Evolutionary conservation across 2,329 filamentous ascomycete species (phyloP), one percentile per base, ranked within the genome.

Genomic region (Fusarium equiseti): DNA sequence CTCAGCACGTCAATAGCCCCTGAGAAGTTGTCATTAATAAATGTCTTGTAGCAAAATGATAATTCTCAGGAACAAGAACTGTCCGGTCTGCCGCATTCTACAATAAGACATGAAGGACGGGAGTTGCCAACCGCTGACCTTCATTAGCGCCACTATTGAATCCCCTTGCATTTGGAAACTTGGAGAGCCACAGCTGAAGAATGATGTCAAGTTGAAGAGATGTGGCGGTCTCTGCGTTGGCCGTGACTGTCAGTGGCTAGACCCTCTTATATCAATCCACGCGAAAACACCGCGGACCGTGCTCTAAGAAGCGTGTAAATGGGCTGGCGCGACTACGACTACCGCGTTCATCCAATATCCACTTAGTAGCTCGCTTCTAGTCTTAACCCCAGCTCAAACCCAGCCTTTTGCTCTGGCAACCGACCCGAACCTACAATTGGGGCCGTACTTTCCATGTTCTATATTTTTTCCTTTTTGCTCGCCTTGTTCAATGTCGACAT

Each of bases 381-480:
- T 52, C 50, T 52, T 35, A 75, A 63, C 74, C 74, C 74, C 74
- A 63, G 71, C 50, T 52, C 35, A 75, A 64, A 73, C 74, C 74
- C 74, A 63, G 71, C 64, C 70, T 68, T 70, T 73, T 74, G 57
- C 59, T 61, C 63, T 50, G 55, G 54, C 66, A 59, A 66, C 56
- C 56, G 67, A 63, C 59, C 59, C 53, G 49, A 60, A 58, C 63
- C 59, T 64, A 38, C 49, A 49, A 55, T 52, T 63, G 51, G 48
- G 44, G 57, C 58, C 59, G 46, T 70, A 52, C 49, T 32, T 48
- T 63, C 43, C 61, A 38, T 24, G 45, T 26, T n/a, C 22, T 54
- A 24, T 43, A 43, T 52, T 48, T 49, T 27, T 40, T 35, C 6
- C n/a, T n/a, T 42, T 40, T 60, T 44, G 26, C 26, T 48, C 50